Evolutionary conservation across 768 basidiomycete species (phyloP).

Genomic region (Suillus placidus): DNA sequence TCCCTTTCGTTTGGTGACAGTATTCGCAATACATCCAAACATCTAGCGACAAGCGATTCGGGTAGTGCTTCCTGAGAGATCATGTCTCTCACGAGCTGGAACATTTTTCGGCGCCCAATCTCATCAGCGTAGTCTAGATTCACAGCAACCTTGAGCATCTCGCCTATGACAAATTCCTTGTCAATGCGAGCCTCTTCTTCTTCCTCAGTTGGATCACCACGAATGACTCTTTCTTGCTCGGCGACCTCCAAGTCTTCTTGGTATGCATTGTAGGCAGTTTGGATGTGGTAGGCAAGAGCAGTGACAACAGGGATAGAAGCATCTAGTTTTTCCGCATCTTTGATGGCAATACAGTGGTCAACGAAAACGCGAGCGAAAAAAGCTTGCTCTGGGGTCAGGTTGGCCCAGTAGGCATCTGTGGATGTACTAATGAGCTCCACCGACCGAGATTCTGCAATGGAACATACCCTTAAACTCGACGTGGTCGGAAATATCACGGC

Average conservation of each 20-base stretch:
- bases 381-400: constrained; percentile 71
- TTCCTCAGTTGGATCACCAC: constrained; percentile 38
- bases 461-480: constrained; percentile 70
- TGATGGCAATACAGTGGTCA: constrained; percentile 67
- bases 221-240: constrained; percentile 38
- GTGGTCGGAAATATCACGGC: constrained; percentile 64
- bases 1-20: constrained; percentile 78
- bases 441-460: neutral
- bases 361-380: constrained; percentile 85
- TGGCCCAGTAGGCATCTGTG: constrained; percentile 71
- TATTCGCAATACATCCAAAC: constrained; percentile 80
- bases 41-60: constrained; percentile 65
- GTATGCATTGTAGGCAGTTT: constrained; percentile 69
- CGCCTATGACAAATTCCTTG: constrained; percentile 71
- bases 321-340: constrained; percentile 67
- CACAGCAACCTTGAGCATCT: constrained; percentile 78
- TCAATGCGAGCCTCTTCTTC: constrained; percentile 52
- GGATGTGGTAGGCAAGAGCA: constrained; percentile 73
- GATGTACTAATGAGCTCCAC: neutral
- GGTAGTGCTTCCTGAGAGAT: constrained; percentile 72
- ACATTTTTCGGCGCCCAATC: constrained; percentile 87
- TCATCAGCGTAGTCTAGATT: constrained; percentile 92
- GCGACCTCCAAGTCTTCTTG: constrained; percentile 45
- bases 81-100: constrained; percentile 85
- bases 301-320: constrained; percentile 82